Evolutionary conservation across 2,329 filamentous ascomycete species (phyloP), one percentile per base, ranked within the genome.

Genomic region (Aspergillus brasiliensis): DNA sequence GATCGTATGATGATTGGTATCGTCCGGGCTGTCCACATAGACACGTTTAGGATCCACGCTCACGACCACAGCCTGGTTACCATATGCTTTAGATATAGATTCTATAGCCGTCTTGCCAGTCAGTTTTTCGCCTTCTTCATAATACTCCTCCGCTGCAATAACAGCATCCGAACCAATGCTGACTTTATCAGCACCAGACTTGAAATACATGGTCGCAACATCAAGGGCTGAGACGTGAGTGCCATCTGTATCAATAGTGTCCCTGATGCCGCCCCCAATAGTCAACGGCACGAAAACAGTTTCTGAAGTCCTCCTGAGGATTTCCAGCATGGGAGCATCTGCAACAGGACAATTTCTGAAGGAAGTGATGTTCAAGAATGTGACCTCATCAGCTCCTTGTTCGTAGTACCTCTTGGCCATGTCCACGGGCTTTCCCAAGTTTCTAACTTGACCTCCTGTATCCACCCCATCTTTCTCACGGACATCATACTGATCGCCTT

Each of bases 401-500:
- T 96, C 89, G 81, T 98, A 99, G 82, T 99, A 99, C 71, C 86
- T 88, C 77, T 87, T 87, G 8, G 95, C 95, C 86, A 99, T 91
- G 65, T 97, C 92, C 51, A 99, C 93, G 1, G 95, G 95, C 78
- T 99, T 99, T 65, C 95, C 95, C 3, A 99, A 84, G 76, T 99
- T 99, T 64, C 95, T 88, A 37, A 99, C 93, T 67, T 85, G 76
- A 19, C 84, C 81, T 51, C 80, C 79, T 25, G 69, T 81, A 57
- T 85, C 82, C 59, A 82, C 81, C 13, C 80, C 82, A 21, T 82
- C 81, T 78, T 97, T 97, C 72, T 98, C 95, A 31, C 95, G 91
- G 6, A 99, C 95, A 71, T 99, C 95, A 80, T 99, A 99, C 77
- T 98, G 94, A 78, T 99, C 95, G 59, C 95, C 95, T 78, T 99